A percentile compares a stretch with the other conserved stretches of the same genome.
Conservation (phyloP, 257 asterid species). For the Rubia yunnanensis region DNA sequence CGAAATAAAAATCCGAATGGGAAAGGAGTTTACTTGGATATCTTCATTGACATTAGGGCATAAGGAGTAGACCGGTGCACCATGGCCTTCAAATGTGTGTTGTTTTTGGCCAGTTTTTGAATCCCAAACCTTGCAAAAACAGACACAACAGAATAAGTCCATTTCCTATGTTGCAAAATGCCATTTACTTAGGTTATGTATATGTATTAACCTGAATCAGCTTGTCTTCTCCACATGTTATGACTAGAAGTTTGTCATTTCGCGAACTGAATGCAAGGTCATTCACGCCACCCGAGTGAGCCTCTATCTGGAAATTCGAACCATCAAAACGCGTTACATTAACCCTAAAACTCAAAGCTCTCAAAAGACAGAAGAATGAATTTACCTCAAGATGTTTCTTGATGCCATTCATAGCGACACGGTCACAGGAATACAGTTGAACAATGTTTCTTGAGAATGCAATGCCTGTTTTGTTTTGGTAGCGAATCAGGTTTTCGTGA, state of each 20-base stretch:
- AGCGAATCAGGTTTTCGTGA: neutral
- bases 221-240: conserved; percentile 81
- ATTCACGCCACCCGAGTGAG: conserved; percentile 61
- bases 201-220: conserved; percentile 42
- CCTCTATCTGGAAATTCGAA: conserved; percentile 41
- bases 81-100: conserved; percentile 58
- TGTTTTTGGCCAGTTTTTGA: conserved; percentile 42
- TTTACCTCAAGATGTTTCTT: conserved; percentile 48
- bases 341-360: neutral
- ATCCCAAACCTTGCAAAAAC: conserved; percentile 58
- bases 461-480: conserved; percentile 34
- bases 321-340: conserved; percentile 10
- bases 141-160: conserved; percentile 12
- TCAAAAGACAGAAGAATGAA: neutral
- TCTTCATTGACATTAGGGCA: conserved; percentile 45
- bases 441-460: conserved; percentile 43
- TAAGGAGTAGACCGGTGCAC: conserved; percentile 58
- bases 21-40: conserved; percentile 31
- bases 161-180: neutral
- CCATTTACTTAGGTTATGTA: neutral
- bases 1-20: neutral
- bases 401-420: conserved; percentile 19
- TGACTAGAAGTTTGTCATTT: conserved; percentile 28
- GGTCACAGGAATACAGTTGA: conserved; percentile 34
- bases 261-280: conserved; percentile 61